A percentile compares a stretch with the other conserved stretches of the same genome.
Conservation (phyloP, 164 flowering plant genomes). For the Nymphaea thermarum region DNA sequence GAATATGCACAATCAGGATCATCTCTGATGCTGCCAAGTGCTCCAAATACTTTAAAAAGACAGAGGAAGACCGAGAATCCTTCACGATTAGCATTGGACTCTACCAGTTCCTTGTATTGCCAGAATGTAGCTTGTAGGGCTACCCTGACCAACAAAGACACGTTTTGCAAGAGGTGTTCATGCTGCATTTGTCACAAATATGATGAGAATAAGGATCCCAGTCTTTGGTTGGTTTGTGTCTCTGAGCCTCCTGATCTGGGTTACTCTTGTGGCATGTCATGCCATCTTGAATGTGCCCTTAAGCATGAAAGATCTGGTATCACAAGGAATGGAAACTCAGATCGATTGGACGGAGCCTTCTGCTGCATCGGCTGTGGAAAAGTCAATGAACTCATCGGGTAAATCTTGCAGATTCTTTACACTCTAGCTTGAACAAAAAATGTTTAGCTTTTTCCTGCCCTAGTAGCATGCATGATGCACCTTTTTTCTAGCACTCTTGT, state of each 20-base stretch:
- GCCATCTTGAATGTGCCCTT: slow-evolving; percentile 90
- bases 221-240: slow-evolving; percentile 82
- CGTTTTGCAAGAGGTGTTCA: slow-evolving; percentile 90
- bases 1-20: slow-evolving; percentile 15
- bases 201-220: slow-evolving; percentile 98
- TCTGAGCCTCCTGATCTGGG: slow-evolving; percentile 65
- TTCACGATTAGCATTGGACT: slow-evolving; percentile 28
- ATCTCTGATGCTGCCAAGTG: slow-evolving; percentile 20
- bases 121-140: slow-evolving; percentile 83
- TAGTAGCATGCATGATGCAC: background rate
- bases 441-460: background rate
- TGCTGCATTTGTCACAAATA: slow-evolving; percentile 77
- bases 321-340: slow-evolving; percentile 21
- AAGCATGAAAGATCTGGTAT: slow-evolving; percentile 61
- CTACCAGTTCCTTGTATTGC: slow-evolving; percentile 30
- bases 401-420: slow-evolving; percentile 6
- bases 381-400: slow-evolving; percentile 82
- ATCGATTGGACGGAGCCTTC: slow-evolving; percentile 61
- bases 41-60: slow-evolving; percentile 39
- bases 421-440: background rate
- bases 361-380: slow-evolving; percentile 75
- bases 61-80: slow-evolving; percentile 64
- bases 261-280: slow-evolving; percentile 75
- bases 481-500: too few relatives aligned
- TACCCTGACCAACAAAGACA: slow-evolving; percentile 33